A percentile compares a stretch with the other conserved stretches of the same genome.
Evolutionary conservation across 345 rosid genomes (phyloP).

Genomic region (Clarkia xantiana): DNA sequence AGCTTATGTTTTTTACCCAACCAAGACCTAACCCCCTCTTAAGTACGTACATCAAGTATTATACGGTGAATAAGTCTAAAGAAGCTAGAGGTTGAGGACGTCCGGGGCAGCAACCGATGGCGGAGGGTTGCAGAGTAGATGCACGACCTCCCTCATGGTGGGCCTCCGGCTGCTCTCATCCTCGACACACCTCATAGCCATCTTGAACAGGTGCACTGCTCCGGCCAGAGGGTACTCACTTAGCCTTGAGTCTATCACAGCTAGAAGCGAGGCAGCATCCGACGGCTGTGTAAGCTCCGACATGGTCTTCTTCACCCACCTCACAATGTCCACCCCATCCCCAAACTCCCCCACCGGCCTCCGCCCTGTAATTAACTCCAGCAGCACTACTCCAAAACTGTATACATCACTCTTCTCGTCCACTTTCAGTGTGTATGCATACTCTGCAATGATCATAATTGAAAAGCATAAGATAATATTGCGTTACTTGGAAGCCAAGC

Average conservation of each 20-base stretch:
- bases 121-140: slow-evolving; percentile 54
- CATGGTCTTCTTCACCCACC: slow-evolving; percentile 68
- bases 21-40: too few relatives aligned
- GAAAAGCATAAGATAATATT: neutral
- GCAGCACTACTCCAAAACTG: slow-evolving; percentile 72
- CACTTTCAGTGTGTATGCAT: slow-evolving; percentile 77
- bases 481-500: too few relatives aligned
- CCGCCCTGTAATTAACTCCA: slow-evolving; percentile 73
- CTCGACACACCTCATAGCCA: slow-evolving; percentile 67
- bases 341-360: slow-evolving; percentile 89
- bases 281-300: slow-evolving; percentile 61
- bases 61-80: neutral
- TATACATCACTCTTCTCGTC: slow-evolving; percentile 92
- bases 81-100: slow-evolving; percentile 9
- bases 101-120: slow-evolving; percentile 29
- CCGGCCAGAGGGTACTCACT: slow-evolving; percentile 39
- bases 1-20: too few relatives aligned
- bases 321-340: slow-evolving; percentile 89
- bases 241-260: slow-evolving; percentile 55
- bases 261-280: slow-evolving; percentile 41
- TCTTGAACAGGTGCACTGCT: slow-evolving; percentile 58
- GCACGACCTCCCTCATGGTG: slow-evolving; percentile 88
- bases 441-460: slow-evolving; percentile 26
- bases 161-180: slow-evolving; percentile 59
- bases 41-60: too few relatives aligned